Conservation (phyloP, 2,329 filamentous ascomycete species). For the Rhynchosporium secalis region DNA sequence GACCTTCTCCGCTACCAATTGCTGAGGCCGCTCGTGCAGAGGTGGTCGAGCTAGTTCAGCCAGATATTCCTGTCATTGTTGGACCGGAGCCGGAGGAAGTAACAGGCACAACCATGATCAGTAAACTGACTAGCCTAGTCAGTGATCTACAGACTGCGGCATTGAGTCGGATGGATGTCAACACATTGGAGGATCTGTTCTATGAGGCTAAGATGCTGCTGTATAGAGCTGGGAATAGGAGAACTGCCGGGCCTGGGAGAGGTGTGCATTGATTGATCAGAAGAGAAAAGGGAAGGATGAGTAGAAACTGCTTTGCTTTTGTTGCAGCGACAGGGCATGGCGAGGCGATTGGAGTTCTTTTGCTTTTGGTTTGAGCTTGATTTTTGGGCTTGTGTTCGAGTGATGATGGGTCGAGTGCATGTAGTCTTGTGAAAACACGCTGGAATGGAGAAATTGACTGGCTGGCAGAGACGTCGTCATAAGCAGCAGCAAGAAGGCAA, state of each 20-base stretch:
- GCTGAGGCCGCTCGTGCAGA: neutral
- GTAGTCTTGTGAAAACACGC: neutral
- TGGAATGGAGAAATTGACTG: neutral
- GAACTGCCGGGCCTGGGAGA: constrained; percentile 38
- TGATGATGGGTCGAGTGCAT: neutral
- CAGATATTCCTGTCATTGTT: neutral
- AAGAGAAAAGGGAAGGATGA: neutral
- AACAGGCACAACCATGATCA: constrained; percentile 50
- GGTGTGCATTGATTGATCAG: constrained; percentile 14
- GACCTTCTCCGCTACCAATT: neutral
- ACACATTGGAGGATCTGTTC: constrained; percentile 73
- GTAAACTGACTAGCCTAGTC: constrained; percentile 56
- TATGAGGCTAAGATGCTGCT: constrained; percentile 77
- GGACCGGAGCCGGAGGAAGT: neutral
- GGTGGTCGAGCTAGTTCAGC: neutral
- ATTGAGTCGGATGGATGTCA: constrained; percentile 64
- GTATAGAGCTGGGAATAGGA: constrained; percentile 67
- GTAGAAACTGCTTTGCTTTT: neutral
- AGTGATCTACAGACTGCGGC: constrained; percentile 58
- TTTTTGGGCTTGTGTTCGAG: neutral
- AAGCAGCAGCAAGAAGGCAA: neutral
- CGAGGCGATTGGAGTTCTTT: constrained; percentile 32
- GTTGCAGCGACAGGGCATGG: constrained; percentile 14
- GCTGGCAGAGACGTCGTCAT: neutral
- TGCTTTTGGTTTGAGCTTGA: neutral